These are phyloP conservation scores for Podaxis pistillaris DNA, from an alignment of 768 basidiomycete genomes.

Conservation along the genomic window DNA sequence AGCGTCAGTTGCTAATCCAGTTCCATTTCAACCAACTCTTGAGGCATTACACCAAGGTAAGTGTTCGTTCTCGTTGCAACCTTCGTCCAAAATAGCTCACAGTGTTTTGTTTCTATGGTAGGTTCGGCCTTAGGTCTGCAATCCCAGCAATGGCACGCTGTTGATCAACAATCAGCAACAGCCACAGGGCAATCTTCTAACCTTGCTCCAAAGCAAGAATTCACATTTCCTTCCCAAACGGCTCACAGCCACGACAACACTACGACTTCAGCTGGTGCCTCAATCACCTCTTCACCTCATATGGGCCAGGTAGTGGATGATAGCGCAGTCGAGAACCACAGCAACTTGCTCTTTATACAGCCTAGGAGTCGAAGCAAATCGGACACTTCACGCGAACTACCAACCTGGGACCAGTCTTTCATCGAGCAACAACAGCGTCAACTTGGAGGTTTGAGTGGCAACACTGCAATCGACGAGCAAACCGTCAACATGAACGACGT, in stretches of 20 bases:
- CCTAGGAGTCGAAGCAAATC: slow-evolving; percentile 55
- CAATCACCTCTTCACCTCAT: slow-evolving; percentile 4
- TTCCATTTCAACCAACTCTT: slow-evolving; percentile 51
- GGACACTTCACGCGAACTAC: slow-evolving; percentile 56
- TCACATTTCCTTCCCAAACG: slow-evolving; percentile 15
- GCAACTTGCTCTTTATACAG: slow-evolving; percentile 21
- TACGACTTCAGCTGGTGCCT: background rate
- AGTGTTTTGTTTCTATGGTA: slow-evolving; percentile 11
- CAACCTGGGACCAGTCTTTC: slow-evolving; percentile 44
- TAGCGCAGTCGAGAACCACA: slow-evolving; percentile 2
- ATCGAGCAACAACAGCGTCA: slow-evolving; percentile 26
- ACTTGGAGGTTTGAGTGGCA: slow-evolving; percentile 19
- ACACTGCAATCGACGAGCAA: slow-evolving; percentile 20
- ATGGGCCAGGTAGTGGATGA: slow-evolving; percentile 10
- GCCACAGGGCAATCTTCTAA: slow-evolving; percentile 3
- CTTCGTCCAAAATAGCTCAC: slow-evolving; percentile 1
- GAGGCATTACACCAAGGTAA: slow-evolving; percentile 53
- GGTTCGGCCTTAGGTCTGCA: slow-evolving; percentile 13
- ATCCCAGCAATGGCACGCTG: slow-evolving; percentile 9
- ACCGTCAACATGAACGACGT: slow-evolving; percentile 41
- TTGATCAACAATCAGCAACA: slow-evolving; percentile 11
- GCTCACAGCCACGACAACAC: background rate
- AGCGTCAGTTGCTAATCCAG: slow-evolving; percentile 38
- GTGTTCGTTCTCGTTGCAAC: slow-evolving; percentile 23
- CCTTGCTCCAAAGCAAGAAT: slow-evolving; percentile 6